Evolutionary conservation across 225 moss, liverwort and hornwort genomes (phyloP).

Genomic region (Pleurozium schreberi): DNA sequence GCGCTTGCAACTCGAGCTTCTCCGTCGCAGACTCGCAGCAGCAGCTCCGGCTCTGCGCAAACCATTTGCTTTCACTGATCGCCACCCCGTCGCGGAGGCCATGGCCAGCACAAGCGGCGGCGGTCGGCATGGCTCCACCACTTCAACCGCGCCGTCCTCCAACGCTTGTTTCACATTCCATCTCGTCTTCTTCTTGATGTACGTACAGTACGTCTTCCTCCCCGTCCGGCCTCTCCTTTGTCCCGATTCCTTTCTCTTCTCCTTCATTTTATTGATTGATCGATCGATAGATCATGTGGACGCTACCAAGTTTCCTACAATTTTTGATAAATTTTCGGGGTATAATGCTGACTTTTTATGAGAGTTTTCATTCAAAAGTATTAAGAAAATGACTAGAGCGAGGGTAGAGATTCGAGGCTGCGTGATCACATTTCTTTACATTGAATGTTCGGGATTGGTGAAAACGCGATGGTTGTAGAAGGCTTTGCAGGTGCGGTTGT

Average conservation of each 20-base stretch:
- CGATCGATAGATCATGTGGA: background rate
- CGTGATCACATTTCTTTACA: background rate
- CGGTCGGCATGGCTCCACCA: background rate
- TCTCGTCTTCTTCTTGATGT: constrained; percentile 11
- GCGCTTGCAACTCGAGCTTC: background rate
- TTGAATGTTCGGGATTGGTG: background rate
- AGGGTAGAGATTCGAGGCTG: background rate
- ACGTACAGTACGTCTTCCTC: background rate
- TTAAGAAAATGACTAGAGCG: background rate
- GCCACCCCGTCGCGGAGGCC: background rate
- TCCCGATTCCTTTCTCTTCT: background rate
- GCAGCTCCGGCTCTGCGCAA: background rate
- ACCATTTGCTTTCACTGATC: background rate
- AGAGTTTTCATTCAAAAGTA: background rate
- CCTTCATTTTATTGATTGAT: background rate
- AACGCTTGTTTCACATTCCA: constrained; percentile 25
- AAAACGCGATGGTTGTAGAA: background rate
- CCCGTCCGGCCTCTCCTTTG: too few relatives aligned
- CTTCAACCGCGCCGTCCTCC: background rate
- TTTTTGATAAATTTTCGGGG: background rate
- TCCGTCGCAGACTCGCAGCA: background rate
- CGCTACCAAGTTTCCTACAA: background rate
- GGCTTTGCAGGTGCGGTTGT: background rate
- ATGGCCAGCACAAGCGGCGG: constrained; percentile 9
- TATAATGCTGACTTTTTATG: background rate